Evolutionary conservation across 495 filamentous ascomycete genomes (phyloP).

Genomic region (Tuber brumale): DNA sequence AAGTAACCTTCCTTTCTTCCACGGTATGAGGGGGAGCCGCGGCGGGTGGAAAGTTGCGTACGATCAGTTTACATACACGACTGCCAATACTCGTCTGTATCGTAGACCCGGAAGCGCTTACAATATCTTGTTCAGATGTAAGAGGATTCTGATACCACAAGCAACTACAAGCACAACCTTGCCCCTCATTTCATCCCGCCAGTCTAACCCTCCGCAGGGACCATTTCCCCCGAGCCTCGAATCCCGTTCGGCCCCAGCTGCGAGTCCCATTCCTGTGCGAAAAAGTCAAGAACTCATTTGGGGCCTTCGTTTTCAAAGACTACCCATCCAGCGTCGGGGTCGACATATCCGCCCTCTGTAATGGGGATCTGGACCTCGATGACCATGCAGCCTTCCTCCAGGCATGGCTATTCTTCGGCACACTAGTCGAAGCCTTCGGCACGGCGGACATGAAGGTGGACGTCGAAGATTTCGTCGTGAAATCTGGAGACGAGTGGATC

Average conservation of each 20-base stretch:
- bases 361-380: background rate
- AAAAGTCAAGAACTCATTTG: background rate
- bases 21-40: background rate
- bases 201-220: constrained; percentile 16
- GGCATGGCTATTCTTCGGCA: constrained; percentile 15
- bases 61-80: background rate
- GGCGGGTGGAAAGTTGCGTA: background rate
- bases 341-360: background rate
- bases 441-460: background rate
- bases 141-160: background rate
- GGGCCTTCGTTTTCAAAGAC: background rate
- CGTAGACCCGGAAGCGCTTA: background rate
- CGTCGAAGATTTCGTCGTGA: background rate
- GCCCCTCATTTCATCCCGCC: background rate
- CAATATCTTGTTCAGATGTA: background rate
- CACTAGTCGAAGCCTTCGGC: background rate
- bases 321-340: constrained; percentile 5
- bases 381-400: constrained; percentile 8
- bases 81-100: background rate
- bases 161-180: background rate
- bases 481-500: background rate
- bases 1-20: background rate
- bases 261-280: constrained; percentile 8
- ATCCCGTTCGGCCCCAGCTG: constrained; percentile 1
- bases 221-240: constrained; percentile 7